phyloP scores from a whole-genome alignment of 164 flowering plant species.

The Umbilicus rupestris region DNA sequence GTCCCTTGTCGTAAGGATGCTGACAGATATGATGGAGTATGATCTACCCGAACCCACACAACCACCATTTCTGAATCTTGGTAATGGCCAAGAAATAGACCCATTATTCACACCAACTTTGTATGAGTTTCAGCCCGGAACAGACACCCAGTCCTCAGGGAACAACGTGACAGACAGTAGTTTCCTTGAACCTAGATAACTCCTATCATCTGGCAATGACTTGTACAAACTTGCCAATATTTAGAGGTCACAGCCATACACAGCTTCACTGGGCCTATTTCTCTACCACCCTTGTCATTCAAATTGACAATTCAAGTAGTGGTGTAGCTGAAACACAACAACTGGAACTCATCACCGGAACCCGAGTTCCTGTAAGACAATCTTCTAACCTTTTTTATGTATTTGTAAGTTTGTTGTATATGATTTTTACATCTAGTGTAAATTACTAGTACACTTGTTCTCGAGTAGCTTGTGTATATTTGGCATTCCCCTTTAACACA shows the following conservation, averaged over 20 bases:
- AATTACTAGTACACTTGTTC: neutral
- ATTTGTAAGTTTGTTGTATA: neutral
- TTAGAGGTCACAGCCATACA: too few species aligned
- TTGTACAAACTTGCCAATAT: neutral
- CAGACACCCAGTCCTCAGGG: slow-evolving; percentile 38
- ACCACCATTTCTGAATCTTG: slow-evolving; percentile 53
- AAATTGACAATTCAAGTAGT: neutral
- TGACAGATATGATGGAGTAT: slow-evolving; percentile 17
- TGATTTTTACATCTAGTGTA: neutral
- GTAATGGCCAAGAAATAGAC: slow-evolving; percentile 9
- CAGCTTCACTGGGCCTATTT: too few species aligned
- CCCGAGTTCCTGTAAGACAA: neutral
- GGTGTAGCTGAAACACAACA: neutral
- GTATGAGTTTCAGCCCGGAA: slow-evolving; percentile 20
- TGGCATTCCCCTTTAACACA: neutral
- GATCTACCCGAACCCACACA: slow-evolving; percentile 53
- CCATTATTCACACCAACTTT: slow-evolving; percentile 1
- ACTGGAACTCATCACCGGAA: neutral
- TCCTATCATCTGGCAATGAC: neutral
- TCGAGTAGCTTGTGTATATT: neutral
- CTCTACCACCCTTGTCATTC: neutral
- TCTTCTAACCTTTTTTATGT: neutral
- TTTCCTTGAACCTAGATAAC: neutral
- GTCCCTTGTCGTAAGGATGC: slow-evolving; percentile 64
- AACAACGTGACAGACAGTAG: slow-evolving; percentile 27